A percentile compares a stretch with the other conserved stretches of the same genome.
Conservation (phyloP, 2,329 filamentous ascomycete genomes). For the Colletotrichum simmondsii region DNA sequence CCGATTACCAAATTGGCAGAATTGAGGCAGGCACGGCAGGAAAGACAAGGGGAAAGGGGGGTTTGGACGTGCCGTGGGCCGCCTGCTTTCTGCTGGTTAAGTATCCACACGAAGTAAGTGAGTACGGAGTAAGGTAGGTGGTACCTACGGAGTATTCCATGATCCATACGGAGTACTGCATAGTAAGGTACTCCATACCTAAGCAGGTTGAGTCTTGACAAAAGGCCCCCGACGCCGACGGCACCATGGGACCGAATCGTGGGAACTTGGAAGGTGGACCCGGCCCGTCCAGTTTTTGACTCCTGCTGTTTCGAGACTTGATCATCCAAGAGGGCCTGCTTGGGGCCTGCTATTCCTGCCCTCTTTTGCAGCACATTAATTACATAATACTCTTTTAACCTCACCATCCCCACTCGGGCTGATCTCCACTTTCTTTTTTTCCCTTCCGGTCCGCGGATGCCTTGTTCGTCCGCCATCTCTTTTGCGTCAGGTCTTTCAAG, state of each 20-base stretch:
- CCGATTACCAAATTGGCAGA: not conserved
- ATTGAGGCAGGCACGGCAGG: not conserved
- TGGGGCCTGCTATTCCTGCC: not conserved
- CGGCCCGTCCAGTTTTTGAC: conserved; percentile 22
- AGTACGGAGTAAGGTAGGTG: no score
- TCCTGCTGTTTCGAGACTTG: conserved; percentile 31
- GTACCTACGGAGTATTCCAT: no score
- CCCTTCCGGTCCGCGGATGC: not conserved
- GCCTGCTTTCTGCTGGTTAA: not conserved
- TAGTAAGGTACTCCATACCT: no score
- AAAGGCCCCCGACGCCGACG: conserved; percentile 16
- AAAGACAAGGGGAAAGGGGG: not conserved
- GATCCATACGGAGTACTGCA: no score
- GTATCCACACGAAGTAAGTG: no score
- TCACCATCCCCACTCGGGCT: not conserved
- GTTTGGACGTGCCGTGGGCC: not conserved
- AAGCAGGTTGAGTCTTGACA: not conserved
- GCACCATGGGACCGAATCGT: conserved; percentile 9
- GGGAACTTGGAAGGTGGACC: conserved; percentile 27
- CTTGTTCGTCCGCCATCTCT: not conserved
- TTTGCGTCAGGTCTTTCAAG: not conserved
- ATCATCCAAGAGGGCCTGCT: not conserved
- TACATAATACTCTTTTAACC: not conserved
- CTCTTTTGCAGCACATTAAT: not conserved
- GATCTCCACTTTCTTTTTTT: not conserved